phyloP scores from a whole-genome alignment of 2,329 filamentous ascomycete genomes.

The Aspergillus novoparasiticus region DNA sequence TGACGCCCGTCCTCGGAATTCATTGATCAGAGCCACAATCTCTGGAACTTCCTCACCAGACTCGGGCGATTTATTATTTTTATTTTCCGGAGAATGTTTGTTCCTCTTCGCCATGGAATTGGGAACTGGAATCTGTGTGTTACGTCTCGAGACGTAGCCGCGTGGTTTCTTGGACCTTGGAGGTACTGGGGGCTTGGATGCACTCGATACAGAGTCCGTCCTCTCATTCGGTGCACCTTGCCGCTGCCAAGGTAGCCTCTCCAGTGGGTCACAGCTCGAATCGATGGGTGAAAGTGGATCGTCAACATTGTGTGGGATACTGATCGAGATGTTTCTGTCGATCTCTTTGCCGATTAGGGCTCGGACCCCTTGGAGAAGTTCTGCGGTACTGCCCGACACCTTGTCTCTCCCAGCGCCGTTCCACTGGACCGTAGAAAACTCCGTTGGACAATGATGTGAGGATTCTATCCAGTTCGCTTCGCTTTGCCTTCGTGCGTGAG shows the following conservation, averaged over 20 bases:
- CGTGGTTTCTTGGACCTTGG: not conserved
- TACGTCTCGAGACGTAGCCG: not conserved
- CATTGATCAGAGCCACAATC: not conserved
- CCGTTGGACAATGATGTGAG: not conserved
- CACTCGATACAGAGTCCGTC: not conserved
- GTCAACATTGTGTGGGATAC: not conserved
- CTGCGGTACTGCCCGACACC: not conserved
- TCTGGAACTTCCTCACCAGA: not conserved
- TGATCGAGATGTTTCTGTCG: not conserved
- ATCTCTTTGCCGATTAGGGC: not conserved
- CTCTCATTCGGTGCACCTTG: not conserved
- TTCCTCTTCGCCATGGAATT: not conserved
- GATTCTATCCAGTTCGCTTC: not conserved
- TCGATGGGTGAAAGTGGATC: not conserved
- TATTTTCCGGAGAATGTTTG: not conserved
- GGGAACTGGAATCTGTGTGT: not conserved
- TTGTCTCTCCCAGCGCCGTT: not conserved
- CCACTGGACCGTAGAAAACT: not conserved
- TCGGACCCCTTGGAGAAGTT: not conserved
- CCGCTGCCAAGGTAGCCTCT: not conserved
- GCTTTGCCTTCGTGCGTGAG: not conserved
- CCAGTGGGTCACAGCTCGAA: not conserved
- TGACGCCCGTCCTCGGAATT: not conserved
- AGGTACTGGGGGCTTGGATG: not conserved
- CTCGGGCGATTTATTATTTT: not conserved